These are phyloP conservation scores for Tripidium arundinaceum DNA, from an alignment of 202 grass and related monocot genomes.

Conservation along the genomic window DNA sequence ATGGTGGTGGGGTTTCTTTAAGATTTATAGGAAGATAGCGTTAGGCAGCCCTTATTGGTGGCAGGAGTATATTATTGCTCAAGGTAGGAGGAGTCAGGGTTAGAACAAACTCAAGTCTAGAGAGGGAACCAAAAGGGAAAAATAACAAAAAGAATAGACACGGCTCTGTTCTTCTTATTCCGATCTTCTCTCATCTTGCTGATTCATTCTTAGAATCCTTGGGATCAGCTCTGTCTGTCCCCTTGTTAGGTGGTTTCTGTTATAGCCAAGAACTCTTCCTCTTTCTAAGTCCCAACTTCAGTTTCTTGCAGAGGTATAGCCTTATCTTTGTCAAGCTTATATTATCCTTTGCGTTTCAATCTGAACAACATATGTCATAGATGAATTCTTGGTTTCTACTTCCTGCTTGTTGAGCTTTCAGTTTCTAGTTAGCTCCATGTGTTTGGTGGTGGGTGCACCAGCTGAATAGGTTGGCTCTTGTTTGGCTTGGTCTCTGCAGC, in stretches of 20 bases:
- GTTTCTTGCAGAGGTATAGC: conserved; percentile 42
- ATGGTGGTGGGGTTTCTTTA: conserved; percentile 61
- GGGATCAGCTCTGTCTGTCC: conserved; percentile 67
- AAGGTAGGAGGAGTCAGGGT: conserved; percentile 32
- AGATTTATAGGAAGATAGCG: conserved; percentile 53
- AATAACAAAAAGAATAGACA: conserved; percentile 40
- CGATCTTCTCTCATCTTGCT: conserved; percentile 30
- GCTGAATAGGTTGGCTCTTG: conserved; percentile 24
- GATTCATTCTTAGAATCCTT: conserved; percentile 45
- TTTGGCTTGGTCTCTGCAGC: conserved; percentile 16
- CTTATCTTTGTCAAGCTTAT: conserved; percentile 3
- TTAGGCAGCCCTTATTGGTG: conserved; percentile 61
- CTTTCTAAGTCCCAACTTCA: conserved; percentile 28
- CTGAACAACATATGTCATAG: neutral
- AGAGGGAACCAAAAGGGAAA: conserved; percentile 40
- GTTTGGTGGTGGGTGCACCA: conserved; percentile 45
- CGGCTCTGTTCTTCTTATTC: conserved; percentile 48
- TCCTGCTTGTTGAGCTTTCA: conserved; percentile 38
- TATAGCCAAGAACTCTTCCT: conserved; percentile 30
- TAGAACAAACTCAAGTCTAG: conserved; percentile 41
- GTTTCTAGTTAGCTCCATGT: conserved; percentile 29
- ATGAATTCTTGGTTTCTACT: conserved; percentile 14
- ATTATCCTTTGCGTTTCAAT: conserved; percentile 11
- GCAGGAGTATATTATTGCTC: conserved; percentile 61
- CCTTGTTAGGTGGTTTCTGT: conserved; percentile 50